phyloP scores from a whole-genome alignment of 768 basidiomycete species.

The Mycena polygramma region DNA sequence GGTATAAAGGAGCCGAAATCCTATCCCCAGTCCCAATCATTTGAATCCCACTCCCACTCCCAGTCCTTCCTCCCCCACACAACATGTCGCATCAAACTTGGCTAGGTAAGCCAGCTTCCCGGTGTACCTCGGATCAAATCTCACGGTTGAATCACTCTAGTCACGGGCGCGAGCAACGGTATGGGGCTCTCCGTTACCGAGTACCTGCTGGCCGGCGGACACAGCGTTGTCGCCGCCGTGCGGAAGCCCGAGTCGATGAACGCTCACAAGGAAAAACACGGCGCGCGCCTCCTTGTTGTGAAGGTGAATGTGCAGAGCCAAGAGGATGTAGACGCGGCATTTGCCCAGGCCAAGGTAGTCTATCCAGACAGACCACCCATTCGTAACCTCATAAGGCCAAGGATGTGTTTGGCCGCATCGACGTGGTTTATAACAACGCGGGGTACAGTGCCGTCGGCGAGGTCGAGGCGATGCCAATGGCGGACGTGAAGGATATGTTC shows the following conservation, averaged over 20 bases:
- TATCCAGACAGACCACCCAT: too few relatives aligned
- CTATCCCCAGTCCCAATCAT: too few relatives aligned
- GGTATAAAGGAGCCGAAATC: too few relatives aligned
- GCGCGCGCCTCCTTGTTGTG: conserved; percentile 13
- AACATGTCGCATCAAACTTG: conserved; percentile 17
- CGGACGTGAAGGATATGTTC: conserved; percentile 28
- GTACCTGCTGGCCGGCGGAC: conserved; percentile 11
- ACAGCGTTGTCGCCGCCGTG: conserved; percentile 21
- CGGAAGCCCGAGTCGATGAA: conserved; percentile 21
- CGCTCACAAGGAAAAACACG: neutral
- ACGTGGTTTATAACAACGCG: conserved; percentile 30
- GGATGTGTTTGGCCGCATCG: conserved; percentile 13
- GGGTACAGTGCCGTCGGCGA: conserved; percentile 28
- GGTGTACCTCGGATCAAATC: neutral
- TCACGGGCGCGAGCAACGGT: conserved; percentile 30
- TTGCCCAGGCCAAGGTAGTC: conserved; percentile 2
- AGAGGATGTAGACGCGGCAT: conserved; percentile 21
- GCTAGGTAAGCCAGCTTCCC: conserved; percentile 3
- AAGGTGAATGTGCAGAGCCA: conserved; percentile 26
- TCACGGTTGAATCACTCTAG: conserved; percentile 14
- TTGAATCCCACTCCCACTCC: neutral
- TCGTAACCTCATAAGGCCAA: too few relatives aligned
- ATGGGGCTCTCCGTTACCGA: conserved; percentile 29
- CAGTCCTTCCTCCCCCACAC: neutral
- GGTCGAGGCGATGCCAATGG: conserved; percentile 28